Evolutionary conservation across 2,329 filamentous ascomycete genomes (phyloP), one percentile per base, ranked within the genome.

Genomic region (Sporothrix globosa): DNA sequence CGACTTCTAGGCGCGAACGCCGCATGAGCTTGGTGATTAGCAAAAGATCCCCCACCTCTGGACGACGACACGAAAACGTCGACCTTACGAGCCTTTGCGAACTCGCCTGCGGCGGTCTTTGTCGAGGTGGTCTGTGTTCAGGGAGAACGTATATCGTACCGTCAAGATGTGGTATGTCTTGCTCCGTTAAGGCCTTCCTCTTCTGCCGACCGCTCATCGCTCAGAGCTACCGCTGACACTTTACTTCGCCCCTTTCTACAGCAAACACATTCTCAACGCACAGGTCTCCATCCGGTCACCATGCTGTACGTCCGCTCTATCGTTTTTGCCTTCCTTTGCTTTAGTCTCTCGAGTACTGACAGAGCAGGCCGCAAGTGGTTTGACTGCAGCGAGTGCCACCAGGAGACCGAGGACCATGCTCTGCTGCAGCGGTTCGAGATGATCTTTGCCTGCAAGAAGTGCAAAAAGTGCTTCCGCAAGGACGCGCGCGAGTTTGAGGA

Each of bases 241-340:
- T 48, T 21, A 1, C 19, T 17, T 41, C 5, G 5, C 34, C 9
- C 19, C 30, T 3, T 53, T 53, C 13, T 10, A 48, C 54, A 97
- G 96, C 86, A 98, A 98, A 87, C 96, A 99, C 84, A 86, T 99
- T 78, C 90, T 99, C 80, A 99, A 99, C 85, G 96, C 95, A 73
- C 96, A 99, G 83, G 96, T 99, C 77, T 85, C 95, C 71, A 96
- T 99, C 82, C 92, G 96, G 76, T 96, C 94, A 70, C 92, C 94
- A 73, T 99, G 96, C 86, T 99, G 96, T 95, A 87, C 77, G 89
- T 74, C 7, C 66, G 58, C 66, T 46, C 61, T 63, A 30, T 27
- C 44, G 11, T 11, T 14, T 13, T 4, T 14, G 7, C 24, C 1
- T 10, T 19, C 6, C 19, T 13, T 53, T 30, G 6, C 13, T n/a